Evolutionary conservation across 2,329 filamentous ascomycete species (phyloP).

Genomic region (Apiospora pterosperma): DNA sequence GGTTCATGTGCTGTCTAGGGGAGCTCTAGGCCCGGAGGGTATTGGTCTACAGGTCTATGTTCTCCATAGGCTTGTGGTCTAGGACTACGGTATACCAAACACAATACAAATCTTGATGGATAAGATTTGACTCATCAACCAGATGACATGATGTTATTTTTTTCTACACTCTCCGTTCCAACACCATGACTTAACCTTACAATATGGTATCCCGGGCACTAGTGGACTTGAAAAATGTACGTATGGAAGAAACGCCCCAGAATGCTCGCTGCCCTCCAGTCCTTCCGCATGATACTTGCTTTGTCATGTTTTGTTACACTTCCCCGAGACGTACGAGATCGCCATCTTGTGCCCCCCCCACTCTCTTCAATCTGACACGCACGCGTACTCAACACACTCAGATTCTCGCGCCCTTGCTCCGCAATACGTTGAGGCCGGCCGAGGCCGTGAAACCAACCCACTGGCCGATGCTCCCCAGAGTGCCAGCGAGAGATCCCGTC

Average conservation of each 20-base stretch:
- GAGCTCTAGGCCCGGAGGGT: neutral
- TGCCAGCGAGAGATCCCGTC: constrained; percentile 57
- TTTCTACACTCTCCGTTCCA: neutral
- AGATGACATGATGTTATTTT: neutral
- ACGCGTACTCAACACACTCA: constrained; percentile 31
- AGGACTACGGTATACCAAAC: neutral
- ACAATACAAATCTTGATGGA: neutral
- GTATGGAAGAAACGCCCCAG: neutral
- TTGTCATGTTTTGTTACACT: neutral
- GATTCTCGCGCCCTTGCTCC: constrained; percentile 84
- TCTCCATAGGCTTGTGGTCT: neutral
- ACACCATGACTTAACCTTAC: neutral
- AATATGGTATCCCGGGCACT: neutral
- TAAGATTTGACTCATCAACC: neutral
- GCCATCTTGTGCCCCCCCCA: neutral
- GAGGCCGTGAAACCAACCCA: constrained; percentile 81
- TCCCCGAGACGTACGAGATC: neutral
- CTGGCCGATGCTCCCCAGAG: constrained; percentile 62
- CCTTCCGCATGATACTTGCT: neutral
- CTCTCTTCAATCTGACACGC: neutral
- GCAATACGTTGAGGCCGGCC: constrained; percentile 74
- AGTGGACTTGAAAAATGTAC: neutral
- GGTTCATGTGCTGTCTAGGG: neutral
- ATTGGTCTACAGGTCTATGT: neutral
- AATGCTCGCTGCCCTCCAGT: neutral